phyloP scores from a whole-genome alignment of 2,329 filamentous ascomycete species.

The Xylaria sp. region DNA sequence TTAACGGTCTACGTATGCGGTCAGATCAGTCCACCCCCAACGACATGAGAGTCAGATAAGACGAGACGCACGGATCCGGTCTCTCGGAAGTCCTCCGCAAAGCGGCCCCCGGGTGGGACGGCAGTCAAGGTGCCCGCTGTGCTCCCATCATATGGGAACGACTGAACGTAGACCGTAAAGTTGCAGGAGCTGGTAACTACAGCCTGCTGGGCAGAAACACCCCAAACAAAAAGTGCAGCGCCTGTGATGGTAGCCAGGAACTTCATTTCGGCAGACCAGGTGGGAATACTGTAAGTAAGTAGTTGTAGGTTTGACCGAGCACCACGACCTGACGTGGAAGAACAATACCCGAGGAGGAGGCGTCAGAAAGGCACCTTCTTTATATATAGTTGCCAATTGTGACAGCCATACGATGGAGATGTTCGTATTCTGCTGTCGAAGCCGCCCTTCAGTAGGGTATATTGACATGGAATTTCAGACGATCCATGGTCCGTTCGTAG shows the following conservation, averaged over 20 bases:
- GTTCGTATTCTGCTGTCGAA: neutral
- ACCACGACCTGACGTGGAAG: neutral
- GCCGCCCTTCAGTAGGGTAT: neutral
- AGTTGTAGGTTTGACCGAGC: neutral
- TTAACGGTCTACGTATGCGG: neutral
- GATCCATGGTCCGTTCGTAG: neutral
- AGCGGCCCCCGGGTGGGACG: constrained; percentile 21
- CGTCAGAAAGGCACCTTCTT: neutral
- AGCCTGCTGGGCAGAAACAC: constrained; percentile 43
- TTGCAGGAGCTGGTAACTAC: constrained; percentile 45
- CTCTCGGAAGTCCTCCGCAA: constrained; percentile 1
- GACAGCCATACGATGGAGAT: neutral
- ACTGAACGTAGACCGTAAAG: constrained; percentile 44
- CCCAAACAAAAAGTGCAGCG: constrained; percentile 8
- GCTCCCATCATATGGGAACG: constrained; percentile 41
- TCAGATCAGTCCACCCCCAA: neutral
- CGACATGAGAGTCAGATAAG: neutral
- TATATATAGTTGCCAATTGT: neutral
- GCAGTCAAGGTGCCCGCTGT: constrained; percentile 41
- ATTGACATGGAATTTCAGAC: neutral
- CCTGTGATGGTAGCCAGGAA: neutral
- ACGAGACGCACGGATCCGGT: constrained; percentile 3
- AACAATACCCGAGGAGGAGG: neutral
- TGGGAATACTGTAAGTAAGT: neutral
- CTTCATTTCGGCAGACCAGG: neutral